These are phyloP conservation scores for Plasmodium malariae DNA, from an alignment of 169 alveolate species.

Conservation along the genomic window DNA sequence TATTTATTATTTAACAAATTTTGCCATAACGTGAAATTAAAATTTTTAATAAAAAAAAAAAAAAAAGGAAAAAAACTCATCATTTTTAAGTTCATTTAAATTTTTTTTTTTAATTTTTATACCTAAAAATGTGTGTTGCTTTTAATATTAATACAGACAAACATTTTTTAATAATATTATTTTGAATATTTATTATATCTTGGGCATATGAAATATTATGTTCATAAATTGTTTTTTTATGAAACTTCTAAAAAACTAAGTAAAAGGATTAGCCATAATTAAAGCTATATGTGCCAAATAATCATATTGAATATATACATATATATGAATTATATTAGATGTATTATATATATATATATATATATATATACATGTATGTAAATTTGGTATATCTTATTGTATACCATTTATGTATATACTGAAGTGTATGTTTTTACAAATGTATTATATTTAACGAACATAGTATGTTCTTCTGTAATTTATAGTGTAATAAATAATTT, in stretches of 20 bases:
- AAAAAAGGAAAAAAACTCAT: slow-evolving; percentile 3
- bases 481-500: too few species aligned
- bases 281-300: too few species aligned
- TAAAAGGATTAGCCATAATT: too few species aligned
- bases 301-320: too few species aligned
- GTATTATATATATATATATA: too few species aligned
- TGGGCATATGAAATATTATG: slow-evolving; percentile 5
- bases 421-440: too few species aligned
- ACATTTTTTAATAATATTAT: slow-evolving; percentile 4
- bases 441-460: too few species aligned
- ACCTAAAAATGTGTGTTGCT: slow-evolving; percentile 11
- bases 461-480: too few species aligned
- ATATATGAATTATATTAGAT: too few species aligned
- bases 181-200: slow-evolving; percentile 19
- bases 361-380: too few species aligned
- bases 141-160: not conserved
- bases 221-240: slow-evolving; percentile 11
- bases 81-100: slow-evolving; percentile 14
- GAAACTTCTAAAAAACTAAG: slow-evolving; percentile 11
- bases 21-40: slow-evolving; percentile 14
- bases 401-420: too few species aligned
- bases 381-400: too few species aligned
- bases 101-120: not conserved
- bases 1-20: slow-evolving; percentile 16
- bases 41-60: not conserved